Base-by-base conservation (phyloP, 2,329 filamentous ascomycete genomes). In the Diaporthe eres region DNA sequence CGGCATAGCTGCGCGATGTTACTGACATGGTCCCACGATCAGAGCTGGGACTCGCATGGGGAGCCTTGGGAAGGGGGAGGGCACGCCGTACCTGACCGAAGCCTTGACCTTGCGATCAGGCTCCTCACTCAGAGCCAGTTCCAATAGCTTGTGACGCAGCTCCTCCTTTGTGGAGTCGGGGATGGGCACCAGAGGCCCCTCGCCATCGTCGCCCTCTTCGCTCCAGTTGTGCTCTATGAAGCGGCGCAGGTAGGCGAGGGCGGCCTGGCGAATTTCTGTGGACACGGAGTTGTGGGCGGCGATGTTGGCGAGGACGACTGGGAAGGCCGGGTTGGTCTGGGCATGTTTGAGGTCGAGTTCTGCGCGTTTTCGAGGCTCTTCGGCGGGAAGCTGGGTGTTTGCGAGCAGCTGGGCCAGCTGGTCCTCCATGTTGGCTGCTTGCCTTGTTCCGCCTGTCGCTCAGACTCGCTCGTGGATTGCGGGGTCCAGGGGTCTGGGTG, bases 221-320 rank as follows among this genome's bases (percentile, higher is more conserved):
- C 92, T 94, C 97, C 97, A 99, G 83, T 95, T 94, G 73, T 90
- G 90, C 84, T 95, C 90, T 78, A 98, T 94, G 84, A 98, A 97
- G 74, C 92, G 92, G 82, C 96, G 94, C 78, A 98, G 90, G 75
- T 91, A 90, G 70, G 94, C 90, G 77, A 98, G 88, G 44, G 97
- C 94, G 51, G 95, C 90, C 86, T 98, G 96, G 76, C 97, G 94
- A 78, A 97, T 91, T 74, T 93, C 89, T 75, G 93, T 88, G 39
- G 94, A 90, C 77, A 97, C 90, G 73, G 93, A 92, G 57, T 90
- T 87, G 84, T 98, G 94, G 61, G 92, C 91, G 78, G 94, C 95
- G 80, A 99, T 93, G 79, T 95, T 92, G 79, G 94, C 90, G 77
- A 99, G 92, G 73, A 93, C 93, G 71, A 94, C 85, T 67, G 96